A percentile compares a stretch with the other conserved stretches of the same genome.
Conservation (phyloP, 805 yeast species). For the Ogataea chonburiensis region DNA sequence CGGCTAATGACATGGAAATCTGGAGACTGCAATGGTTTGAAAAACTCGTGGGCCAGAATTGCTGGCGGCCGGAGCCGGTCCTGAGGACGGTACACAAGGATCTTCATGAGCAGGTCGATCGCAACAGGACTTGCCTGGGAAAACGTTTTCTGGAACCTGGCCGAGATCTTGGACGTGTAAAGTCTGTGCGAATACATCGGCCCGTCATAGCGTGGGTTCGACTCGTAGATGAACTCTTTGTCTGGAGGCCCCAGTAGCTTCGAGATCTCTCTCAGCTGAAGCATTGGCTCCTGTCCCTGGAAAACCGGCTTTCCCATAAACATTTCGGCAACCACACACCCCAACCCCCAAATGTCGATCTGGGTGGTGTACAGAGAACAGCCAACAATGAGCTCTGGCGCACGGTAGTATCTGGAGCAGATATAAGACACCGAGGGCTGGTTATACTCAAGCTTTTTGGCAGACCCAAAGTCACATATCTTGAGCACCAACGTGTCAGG, state of each 20-base stretch:
- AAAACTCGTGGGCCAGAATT: slow-evolving; percentile 85
- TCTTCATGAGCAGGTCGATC: slow-evolving; percentile 74
- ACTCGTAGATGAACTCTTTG: slow-evolving; percentile 64
- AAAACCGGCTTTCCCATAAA: slow-evolving; percentile 89
- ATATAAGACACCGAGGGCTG: slow-evolving; percentile 94
- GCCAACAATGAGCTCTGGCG: slow-evolving; percentile 95
- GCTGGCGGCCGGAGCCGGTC: slow-evolving; percentile 75
- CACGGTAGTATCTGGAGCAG: slow-evolving; percentile 92
- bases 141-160: slow-evolving; percentile 58
- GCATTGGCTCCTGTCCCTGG: slow-evolving; percentile 86
- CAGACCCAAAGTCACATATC: slow-evolving; percentile 85
- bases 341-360: slow-evolving; percentile 97
- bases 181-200: slow-evolving; percentile 66
- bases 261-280: slow-evolving; percentile 87
- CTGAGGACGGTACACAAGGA: slow-evolving; percentile 89
- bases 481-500: slow-evolving; percentile 65
- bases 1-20: slow-evolving; percentile 39
- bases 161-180: slow-evolving; percentile 27
- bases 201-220: slow-evolving; percentile 74
- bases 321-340: slow-evolving; percentile 96
- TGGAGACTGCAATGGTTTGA: slow-evolving; percentile 73
- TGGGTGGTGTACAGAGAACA: slow-evolving; percentile 83
- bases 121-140: slow-evolving; percentile 83
- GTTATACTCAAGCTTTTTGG: slow-evolving; percentile 71
- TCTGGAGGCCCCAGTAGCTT: slow-evolving; percentile 89